These are phyloP conservation scores for Chaetomium olivaceum DNA, from an alignment of 2,329 filamentous ascomycete genomes.

Conservation along the genomic window DNA sequence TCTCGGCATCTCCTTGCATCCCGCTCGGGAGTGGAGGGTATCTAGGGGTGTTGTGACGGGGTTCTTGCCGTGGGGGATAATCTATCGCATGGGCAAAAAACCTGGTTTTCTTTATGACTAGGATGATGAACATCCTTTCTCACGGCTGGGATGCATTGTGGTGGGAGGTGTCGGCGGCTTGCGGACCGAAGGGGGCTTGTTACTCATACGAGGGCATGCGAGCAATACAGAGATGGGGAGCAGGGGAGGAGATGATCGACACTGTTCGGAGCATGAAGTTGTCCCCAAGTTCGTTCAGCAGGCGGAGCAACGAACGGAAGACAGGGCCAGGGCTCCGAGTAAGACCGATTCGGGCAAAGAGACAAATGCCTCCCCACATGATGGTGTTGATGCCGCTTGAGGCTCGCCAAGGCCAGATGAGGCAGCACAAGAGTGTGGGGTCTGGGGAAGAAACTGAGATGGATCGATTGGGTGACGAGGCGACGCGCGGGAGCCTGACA, in stretches of 20 bases:
- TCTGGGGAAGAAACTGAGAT: constrained; percentile 7
- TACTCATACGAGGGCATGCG: neutral
- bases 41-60: neutral
- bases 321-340: constrained; percentile 13
- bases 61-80: neutral
- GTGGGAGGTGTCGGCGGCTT: neutral
- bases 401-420: constrained; percentile 10
- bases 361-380: neutral
- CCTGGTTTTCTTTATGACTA: constrained; percentile 7
- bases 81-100: constrained; percentile 8
- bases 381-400: neutral
- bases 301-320: neutral
- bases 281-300: neutral
- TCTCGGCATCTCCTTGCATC: neutral
- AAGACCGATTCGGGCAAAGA: neutral
- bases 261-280: neutral
- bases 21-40: neutral
- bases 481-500: neutral
- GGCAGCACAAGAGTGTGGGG: neutral
- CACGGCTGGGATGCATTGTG: neutral
- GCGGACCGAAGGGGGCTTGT: constrained; percentile 6
- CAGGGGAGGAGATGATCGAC: neutral
- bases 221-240: neutral
- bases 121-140: neutral
- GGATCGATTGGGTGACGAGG: neutral